These are phyloP conservation scores for Nicotiana knightiana DNA, from an alignment of 257 asterid genomes.

Conservation along the genomic window DNA sequence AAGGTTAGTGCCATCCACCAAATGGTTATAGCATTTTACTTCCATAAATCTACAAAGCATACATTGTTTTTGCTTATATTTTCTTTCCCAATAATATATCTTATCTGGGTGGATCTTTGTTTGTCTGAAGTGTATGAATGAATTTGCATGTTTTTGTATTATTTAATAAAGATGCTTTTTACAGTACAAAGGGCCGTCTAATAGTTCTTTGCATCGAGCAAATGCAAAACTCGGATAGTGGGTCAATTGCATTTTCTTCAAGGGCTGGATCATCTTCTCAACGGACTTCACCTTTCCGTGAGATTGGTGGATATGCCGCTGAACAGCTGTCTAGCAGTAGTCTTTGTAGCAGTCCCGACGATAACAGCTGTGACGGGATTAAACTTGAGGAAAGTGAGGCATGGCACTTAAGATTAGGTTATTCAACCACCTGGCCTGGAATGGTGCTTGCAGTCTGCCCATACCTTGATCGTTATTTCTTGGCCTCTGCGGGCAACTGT, in stretches of 20 bases:
- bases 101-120: background rate
- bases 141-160: constrained; percentile 12
- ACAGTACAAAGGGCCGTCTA: constrained; percentile 89
- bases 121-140: background rate
- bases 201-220: constrained; percentile 79
- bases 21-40: background rate
- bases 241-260: constrained; percentile 43
- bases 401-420: constrained; percentile 72
- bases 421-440: constrained; percentile 67
- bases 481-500: constrained; percentile 82
- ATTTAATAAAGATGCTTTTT: constrained; percentile 11
- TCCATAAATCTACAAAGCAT: background rate
- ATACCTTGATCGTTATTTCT: constrained; percentile 74
- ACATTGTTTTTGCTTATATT: background rate
- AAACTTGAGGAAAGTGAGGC: constrained; percentile 78
- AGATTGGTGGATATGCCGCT: constrained; percentile 38
- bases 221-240: constrained; percentile 57
- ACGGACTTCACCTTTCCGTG: constrained; percentile 51
- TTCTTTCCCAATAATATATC: background rate
- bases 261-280: constrained; percentile 52
- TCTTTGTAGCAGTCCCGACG: constrained; percentile 81
- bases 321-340: constrained; percentile 73
- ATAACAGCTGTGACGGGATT: constrained; percentile 66
- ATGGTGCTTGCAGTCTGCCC: constrained; percentile 85
- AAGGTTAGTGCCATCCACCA: constrained; percentile 36